A percentile compares a stretch with the other conserved stretches of the same genome.
phyloP scores from a whole-genome alignment of 2,329 filamentous ascomycete genomes.

The Talaromyces rugulosus region DNA sequence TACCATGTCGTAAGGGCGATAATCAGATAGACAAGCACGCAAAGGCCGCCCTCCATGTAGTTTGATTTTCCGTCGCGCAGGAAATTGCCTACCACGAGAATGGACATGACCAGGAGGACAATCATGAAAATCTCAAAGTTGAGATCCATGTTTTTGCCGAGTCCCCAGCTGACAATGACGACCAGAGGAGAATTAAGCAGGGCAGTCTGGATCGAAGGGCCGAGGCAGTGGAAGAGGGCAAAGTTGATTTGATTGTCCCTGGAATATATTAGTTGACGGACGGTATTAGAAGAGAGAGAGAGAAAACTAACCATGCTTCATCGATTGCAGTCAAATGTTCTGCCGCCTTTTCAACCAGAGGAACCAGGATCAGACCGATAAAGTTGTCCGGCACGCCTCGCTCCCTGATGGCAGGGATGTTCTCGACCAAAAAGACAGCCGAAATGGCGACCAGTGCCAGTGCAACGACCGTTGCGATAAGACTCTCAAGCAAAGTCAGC shows the following conservation, averaged over 20 bases:
- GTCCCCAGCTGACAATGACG: constrained; percentile 78
- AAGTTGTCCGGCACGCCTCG: constrained; percentile 54
- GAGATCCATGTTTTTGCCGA: constrained; percentile 66
- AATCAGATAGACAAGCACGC: constrained; percentile 62
- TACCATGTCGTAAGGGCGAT: constrained; percentile 60
- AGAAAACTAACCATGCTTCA: constrained; percentile 69
- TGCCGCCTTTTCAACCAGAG: constrained; percentile 79
- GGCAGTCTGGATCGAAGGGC: constrained; percentile 82
- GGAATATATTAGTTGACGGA: background rate
- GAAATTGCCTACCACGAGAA: constrained; percentile 84
- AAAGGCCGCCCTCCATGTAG: constrained; percentile 80
- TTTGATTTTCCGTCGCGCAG: constrained; percentile 84
- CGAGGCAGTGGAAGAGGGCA: constrained; percentile 78
- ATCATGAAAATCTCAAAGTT: constrained; percentile 88
- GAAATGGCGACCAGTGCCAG: constrained; percentile 66
- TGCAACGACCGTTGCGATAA: constrained; percentile 61
- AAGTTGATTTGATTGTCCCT: constrained; percentile 65
- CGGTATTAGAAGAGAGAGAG: background rate
- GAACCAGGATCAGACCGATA: constrained; percentile 68
- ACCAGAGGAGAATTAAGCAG: constrained; percentile 82
- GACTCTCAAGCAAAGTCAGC: constrained; percentile 69
- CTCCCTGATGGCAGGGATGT: constrained; percentile 60
- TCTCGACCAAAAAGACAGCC: constrained; percentile 66
- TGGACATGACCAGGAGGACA: constrained; percentile 73
- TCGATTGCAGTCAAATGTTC: constrained; percentile 81